Evolutionary conservation across 805 yeast genomes (phyloP).

Genomic region (Alloascoidea hylecoeti): DNA sequence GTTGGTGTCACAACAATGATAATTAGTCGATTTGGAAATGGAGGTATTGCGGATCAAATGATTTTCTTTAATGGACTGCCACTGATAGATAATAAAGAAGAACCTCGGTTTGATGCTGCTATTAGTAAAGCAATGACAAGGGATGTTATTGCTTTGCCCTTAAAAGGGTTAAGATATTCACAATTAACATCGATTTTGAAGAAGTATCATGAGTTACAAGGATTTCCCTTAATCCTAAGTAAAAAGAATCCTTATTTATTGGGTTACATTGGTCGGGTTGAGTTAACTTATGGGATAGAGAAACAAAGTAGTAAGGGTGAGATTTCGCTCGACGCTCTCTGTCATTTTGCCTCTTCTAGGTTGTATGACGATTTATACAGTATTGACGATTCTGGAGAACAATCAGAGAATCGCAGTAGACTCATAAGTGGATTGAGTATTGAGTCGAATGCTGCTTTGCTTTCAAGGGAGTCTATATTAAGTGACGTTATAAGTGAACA

Average conservation of each 20-base stretch:
- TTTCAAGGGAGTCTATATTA: no score
- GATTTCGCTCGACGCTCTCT: not conserved
- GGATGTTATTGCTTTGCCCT: conserved; percentile 7
- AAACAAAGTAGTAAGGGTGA: not conserved
- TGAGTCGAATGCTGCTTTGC: no score
- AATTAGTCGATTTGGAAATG: conserved; percentile 62
- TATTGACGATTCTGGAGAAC: no score
- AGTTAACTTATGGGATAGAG: conserved; percentile 10
- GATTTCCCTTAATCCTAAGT: conserved; percentile 23
- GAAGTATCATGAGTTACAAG: conserved; percentile 10
- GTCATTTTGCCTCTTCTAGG: not conserved
- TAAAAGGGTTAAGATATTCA: conserved; percentile 10
- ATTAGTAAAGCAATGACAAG: conserved; percentile 53
- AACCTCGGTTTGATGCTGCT: conserved; percentile 35
- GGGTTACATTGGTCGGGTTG: conserved; percentile 18
- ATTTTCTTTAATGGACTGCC: conserved; percentile 84
- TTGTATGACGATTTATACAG: not conserved
- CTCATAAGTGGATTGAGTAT: not conserved
- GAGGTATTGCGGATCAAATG: conserved; percentile 95
- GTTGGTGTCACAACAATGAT: conserved; percentile 78
- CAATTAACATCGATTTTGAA: conserved; percentile 11
- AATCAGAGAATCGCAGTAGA: no score
- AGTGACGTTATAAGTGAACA: no score
- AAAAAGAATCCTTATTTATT: conserved; percentile 11
- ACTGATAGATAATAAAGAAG: conserved; percentile 55